phyloP scores from a whole-genome alignment of 257 asterid species.

The Verbena officinalis region DNA sequence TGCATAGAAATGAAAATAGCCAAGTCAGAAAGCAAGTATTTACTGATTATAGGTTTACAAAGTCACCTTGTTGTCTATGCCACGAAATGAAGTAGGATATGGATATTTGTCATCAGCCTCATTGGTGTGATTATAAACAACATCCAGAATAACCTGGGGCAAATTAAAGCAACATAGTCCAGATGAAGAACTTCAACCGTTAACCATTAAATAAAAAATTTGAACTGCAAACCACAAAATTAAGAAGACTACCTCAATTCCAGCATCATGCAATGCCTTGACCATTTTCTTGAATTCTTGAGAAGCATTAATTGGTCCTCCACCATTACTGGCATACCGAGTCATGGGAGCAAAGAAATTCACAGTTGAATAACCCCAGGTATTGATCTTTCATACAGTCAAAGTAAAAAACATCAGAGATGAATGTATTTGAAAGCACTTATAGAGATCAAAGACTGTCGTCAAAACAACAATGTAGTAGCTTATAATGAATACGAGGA shows the following conservation, averaged over 20 bases:
- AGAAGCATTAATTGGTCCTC: constrained; percentile 84
- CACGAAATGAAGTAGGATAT: constrained; percentile 94
- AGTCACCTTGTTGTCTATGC: constrained; percentile 97
- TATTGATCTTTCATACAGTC: constrained; percentile 64
- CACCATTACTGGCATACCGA: constrained; percentile 94
- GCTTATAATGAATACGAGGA: constrained; percentile 3
- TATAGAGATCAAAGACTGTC: constrained; percentile 20
- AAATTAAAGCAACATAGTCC: constrained; percentile 28
- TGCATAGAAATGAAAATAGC: constrained; percentile 14
- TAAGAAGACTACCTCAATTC: constrained; percentile 74
- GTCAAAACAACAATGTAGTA: background rate
- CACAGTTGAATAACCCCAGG: constrained; percentile 98
- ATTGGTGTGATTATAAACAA: constrained; percentile 94
- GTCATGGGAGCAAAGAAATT: constrained; percentile 98
- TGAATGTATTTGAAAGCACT: constrained; percentile 11
- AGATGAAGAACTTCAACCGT: constrained; percentile 22
- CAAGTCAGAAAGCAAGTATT: constrained; percentile 17
- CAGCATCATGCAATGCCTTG: constrained; percentile 89
- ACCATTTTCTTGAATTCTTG: constrained; percentile 90
- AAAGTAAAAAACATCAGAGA: constrained; percentile 26
- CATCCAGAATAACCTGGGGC: constrained; percentile 90
- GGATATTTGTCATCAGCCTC: constrained; percentile 93
- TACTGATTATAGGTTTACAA: constrained; percentile 2
- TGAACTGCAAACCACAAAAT: constrained; percentile 25
- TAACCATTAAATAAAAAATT: background rate